Evolutionary conservation across 164 flowering plant genomes (phyloP).

Genomic region (Piper betle): DNA sequence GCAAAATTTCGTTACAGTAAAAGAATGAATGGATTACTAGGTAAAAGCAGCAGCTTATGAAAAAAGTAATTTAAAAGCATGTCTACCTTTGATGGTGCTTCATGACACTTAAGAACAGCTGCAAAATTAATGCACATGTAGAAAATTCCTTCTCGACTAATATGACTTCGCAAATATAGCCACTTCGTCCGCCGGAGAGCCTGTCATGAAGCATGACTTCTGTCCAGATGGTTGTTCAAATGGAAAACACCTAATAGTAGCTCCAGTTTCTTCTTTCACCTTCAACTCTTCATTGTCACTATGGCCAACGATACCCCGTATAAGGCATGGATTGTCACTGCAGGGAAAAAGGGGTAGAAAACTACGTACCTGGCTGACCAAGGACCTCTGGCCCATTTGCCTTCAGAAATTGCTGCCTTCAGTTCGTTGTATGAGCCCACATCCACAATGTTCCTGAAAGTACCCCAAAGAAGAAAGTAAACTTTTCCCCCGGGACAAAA

Average conservation of each 20-base stretch:
- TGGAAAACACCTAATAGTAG: constrained; percentile 86
- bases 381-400: constrained; percentile 98
- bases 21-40: not conserved
- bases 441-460: constrained; percentile 80
- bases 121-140: not conserved
- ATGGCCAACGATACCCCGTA: not conserved
- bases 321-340: not conserved
- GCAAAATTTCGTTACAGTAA: not conserved
- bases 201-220: constrained; percentile 78
- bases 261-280: constrained; percentile 94
- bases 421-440: constrained; percentile 79
- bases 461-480: no score
- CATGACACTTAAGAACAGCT: no score
- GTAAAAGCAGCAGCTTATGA: not conserved
- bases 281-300: constrained; percentile 70
- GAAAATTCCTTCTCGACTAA: constrained; percentile 7
- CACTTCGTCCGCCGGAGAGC: constrained; percentile 65
- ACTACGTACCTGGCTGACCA: constrained; percentile 81
- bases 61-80: no score
- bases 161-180: constrained; percentile 83
- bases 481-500: no score
- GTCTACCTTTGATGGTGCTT: not conserved
- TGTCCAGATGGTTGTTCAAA: constrained; percentile 69
- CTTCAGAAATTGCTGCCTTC: constrained; percentile 58
- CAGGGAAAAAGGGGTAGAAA: not conserved